Base-by-base conservation (phyloP, 2,329 filamentous ascomycete species). In the Epichloe sibirici region DNA sequence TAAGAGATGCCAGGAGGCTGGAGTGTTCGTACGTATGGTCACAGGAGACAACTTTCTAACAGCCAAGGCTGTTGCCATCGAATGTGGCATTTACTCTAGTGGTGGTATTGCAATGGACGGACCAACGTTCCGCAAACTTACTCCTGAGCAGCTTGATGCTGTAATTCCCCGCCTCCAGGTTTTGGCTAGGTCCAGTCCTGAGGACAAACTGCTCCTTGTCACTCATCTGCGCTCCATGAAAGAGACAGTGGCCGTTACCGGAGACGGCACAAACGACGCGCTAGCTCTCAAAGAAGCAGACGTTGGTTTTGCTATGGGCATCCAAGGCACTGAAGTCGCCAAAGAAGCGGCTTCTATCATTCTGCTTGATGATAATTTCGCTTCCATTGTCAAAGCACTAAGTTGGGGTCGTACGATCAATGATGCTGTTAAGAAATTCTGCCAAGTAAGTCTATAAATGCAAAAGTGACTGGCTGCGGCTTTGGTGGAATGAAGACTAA, bases 291-390 rank as follows among this genome's bases (percentile, higher is more conserved):
- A 83, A 65, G 77, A 77, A 52, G 81, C 81, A 12, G 81, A 85
- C 63, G 80, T 85, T 50, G 81, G 81, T 13, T 83, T 85, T 62
- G 81, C 81, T 5, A 84, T 85, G 81, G 82, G 82, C 55, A 78
- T 84, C 51, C 74, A 80, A 21, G 81, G 82, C 55, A 83, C 81
- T 4, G 81, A 84, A 61, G 80, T 83, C 11, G 81, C 81, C 17
- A 83, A 83, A 65, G 81, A 83, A 61, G 81, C 81, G 1, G 82
- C 79, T 39, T 79, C 79, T 8, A 83, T 84, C 55, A 81, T 84
- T 56, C 70, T 83, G 7, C 74, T 83, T 62, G 80, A 83, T 60
- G 81, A 84, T 57, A 83, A 84, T 64, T 84, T 85, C 57, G 69
- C 76, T 1, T 82, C 79, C 2, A 83, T 84, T 57, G 77, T 83